Base-by-base conservation (phyloP, 2,329 filamentous ascomycete genomes). In the Tolypocladium album region DNA sequence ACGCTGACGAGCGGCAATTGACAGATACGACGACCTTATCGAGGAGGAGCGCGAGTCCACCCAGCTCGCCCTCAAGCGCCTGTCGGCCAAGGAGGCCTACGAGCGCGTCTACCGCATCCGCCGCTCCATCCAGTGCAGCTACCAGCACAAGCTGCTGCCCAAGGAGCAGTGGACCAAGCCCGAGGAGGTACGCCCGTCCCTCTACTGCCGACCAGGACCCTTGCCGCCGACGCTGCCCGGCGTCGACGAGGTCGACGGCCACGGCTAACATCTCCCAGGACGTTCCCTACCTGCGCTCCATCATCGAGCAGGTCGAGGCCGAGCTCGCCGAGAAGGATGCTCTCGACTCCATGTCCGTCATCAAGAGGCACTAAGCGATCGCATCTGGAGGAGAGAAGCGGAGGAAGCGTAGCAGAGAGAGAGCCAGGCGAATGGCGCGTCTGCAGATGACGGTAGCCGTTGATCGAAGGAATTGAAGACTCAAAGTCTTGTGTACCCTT, bases 91-190 rank as follows among this genome's bases (percentile, higher is more conserved):
- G 82, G 90, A 94, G 75, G 84, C 88, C 70, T 97, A 97, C 80
- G 94, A 99, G 81, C 93, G 94, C 75, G 86, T 97, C 75, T 99
- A 92, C 88, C 92, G 94, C 73, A 86, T 99, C 77, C 90, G 94
- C 80, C 88, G 94, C 78, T 93, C 94, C 70, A 87, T 95, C 79
- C 94, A 99, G 79, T 80, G 78, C 75, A 84, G 80, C 69, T 75
- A 84, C 71, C 75, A 80, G 70, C 85, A 87, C 75, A 85, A 86
- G 78, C 76, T 87, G 63, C 79, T 88, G 60, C 82, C 85, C 73
- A 82, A 82, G 77, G 72, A 78, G 40, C 74, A 85, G 72, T 85
- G 82, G 83, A 84, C 80, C 67, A 84, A 82, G 76, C 67, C 77
- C 66, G 76, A 81, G 69, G 78, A 82, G 67, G 79, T 82, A 71